Conservation (phyloP, 768 basidiomycete genomes). For the Auriculariales sp. region DNA sequence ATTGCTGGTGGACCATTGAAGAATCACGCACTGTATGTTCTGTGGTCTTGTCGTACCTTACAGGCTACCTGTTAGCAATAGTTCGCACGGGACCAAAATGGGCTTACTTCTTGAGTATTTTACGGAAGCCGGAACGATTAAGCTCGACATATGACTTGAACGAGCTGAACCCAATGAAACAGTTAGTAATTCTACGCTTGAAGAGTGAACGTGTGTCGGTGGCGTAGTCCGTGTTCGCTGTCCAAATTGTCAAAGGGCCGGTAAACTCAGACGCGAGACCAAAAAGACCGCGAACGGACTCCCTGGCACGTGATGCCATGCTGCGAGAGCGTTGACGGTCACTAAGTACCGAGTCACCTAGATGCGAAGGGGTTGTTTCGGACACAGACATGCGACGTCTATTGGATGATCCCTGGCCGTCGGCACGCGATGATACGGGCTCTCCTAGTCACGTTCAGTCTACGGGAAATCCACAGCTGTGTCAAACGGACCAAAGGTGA, state of each 20-base stretch:
- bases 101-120: conserved; percentile 85
- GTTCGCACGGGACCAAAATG: not conserved
- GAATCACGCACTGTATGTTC: conserved; percentile 28
- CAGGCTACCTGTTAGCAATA: conserved; percentile 1
- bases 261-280: not conserved
- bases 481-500: not conserved
- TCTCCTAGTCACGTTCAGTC: no score
- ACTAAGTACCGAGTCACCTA: no score
- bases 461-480: no score
- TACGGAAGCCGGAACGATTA: conserved; percentile 86
- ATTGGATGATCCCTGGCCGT: no score
- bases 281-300: not conserved
- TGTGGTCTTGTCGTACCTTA: conserved; percentile 91
- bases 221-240: conserved; percentile 62
- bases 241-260: conserved; percentile 45
- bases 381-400: no score
- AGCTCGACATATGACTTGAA: conserved; percentile 80
- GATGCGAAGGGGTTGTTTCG: no score
- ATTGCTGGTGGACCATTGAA: not conserved
- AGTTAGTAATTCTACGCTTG: conserved; percentile 75
- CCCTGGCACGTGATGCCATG: not conserved
- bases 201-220: conserved; percentile 71
- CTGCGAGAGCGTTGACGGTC: not conserved
- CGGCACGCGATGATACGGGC: no score
- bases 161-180: conserved; percentile 63